These are phyloP conservation scores for Spizellomyces sp. DNA, from an alignment of 192 early-diverging fungal species.

Conservation along the genomic window DNA sequence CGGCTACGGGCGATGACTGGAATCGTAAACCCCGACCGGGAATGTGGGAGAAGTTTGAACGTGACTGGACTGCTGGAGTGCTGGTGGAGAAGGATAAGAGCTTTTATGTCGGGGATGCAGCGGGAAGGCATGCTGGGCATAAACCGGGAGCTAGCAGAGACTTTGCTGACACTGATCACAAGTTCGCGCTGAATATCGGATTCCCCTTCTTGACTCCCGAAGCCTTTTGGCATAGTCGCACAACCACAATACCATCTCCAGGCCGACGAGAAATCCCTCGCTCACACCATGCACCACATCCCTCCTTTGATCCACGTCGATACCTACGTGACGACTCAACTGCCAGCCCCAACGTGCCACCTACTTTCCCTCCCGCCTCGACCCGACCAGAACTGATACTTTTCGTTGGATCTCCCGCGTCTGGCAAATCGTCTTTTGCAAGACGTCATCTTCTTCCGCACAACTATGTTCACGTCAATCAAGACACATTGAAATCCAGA, in stretches of 20 bases:
- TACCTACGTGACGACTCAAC: neutral
- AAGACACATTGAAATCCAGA: conserved; percentile 77
- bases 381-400: conserved; percentile 62
- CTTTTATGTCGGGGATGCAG: conserved; percentile 94
- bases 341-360: neutral
- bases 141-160: conserved; percentile 64
- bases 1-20: conserved; percentile 68
- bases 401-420: conserved; percentile 80
- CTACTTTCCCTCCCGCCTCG: neutral
- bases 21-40: conserved; percentile 76
- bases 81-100: conserved; percentile 55
- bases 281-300: conserved; percentile 14
- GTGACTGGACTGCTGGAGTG: conserved; percentile 43
- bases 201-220: conserved; percentile 84
- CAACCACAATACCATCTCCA: neutral
- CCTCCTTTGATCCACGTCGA: conserved; percentile 22
- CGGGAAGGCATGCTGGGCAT: conserved; percentile 70
- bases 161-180: conserved; percentile 82
- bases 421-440: conserved; percentile 81
- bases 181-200: conserved; percentile 76
- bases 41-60: conserved; percentile 63
- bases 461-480: conserved; percentile 76
- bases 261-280: neutral
- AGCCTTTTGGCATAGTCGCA: conserved; percentile 57
- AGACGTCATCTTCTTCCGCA: conserved; percentile 60